phyloP scores from a whole-genome alignment of 768 basidiomycete genomes.

The Chalciporus piperatus region DNA sequence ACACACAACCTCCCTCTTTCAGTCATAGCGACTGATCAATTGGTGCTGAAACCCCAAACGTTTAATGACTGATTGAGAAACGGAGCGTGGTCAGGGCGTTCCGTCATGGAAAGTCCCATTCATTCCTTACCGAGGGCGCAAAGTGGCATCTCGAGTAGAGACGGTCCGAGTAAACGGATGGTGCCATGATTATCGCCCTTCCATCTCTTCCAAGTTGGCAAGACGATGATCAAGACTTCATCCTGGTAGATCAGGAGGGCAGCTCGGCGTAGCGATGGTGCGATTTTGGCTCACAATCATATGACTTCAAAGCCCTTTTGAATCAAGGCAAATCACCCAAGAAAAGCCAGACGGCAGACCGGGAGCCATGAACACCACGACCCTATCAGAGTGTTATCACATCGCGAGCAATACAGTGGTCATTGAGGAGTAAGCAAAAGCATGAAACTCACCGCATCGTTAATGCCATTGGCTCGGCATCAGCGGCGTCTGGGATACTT shows the following conservation, averaged over 20 bases:
- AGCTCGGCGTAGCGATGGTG: background rate
- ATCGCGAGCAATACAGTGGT: background rate
- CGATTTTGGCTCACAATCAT: background rate
- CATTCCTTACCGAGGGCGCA: conserved; percentile 8
- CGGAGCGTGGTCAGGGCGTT: background rate
- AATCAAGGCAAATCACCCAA: background rate
- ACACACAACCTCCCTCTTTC: background rate
- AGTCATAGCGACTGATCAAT: background rate
- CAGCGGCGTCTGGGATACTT: background rate
- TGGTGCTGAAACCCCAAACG: background rate
- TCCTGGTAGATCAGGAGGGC: background rate
- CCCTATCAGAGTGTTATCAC: background rate
- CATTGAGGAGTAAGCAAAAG: background rate
- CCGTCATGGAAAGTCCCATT: conserved; percentile 1
- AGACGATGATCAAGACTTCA: background rate
- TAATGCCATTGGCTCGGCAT: background rate
- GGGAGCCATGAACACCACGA: background rate
- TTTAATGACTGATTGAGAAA: no score
- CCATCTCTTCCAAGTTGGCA: background rate
- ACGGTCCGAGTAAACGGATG: background rate
- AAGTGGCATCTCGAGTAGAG: background rate
- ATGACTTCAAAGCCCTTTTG: background rate
- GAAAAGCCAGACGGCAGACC: no score
- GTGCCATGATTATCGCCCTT: conserved; percentile 1
- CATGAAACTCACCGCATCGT: background rate